Conservation (phyloP, 805 yeast genomes). For the Saturnispora galanensis region DNA sequence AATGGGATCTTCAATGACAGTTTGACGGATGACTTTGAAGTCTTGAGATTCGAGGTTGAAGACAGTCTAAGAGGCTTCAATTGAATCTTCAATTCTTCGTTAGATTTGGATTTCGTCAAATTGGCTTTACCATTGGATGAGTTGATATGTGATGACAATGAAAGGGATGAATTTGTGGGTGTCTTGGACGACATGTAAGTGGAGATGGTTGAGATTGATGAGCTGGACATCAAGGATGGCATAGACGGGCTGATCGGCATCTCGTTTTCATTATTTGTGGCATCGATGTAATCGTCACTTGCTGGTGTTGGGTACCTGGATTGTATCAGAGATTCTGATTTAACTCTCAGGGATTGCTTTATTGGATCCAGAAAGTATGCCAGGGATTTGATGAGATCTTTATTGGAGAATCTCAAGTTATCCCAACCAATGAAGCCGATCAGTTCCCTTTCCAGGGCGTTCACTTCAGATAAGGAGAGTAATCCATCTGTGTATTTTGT, state of each 20-base stretch:
- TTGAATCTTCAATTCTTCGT: conserved; percentile 2
- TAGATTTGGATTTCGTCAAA: not conserved
- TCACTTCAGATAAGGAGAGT: conserved; percentile 66
- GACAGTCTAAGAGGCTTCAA: conserved; percentile 13
- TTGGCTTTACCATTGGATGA: not conserved
- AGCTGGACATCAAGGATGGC: conserved; percentile 12
- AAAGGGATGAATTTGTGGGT: conserved; percentile 28
- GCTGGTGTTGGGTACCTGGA: not conserved
- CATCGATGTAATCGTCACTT: not conserved
- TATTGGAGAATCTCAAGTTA: conserved; percentile 49
- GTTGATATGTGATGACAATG: not conserved
- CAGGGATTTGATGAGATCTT: conserved; percentile 60
- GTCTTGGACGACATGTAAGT: conserved; percentile 23
- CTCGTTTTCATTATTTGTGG: not conserved
- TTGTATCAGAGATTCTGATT: conserved; percentile 10
- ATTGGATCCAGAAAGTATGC: conserved; percentile 72
- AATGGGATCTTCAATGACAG: conserved; percentile 3
- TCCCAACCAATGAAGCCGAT: conserved; percentile 81
- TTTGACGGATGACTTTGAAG: conserved; percentile 5
- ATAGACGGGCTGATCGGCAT: conserved; percentile 5
- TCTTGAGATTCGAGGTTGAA: conserved; percentile 2
- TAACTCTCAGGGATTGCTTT: conserved; percentile 37
- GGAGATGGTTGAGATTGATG: conserved; percentile 12
- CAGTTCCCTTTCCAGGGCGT: conserved; percentile 84
- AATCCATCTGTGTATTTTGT: conserved; percentile 84